Base-by-base conservation (phyloP, 228 moss, liverwort and hornwort species). In the Sphagnum magellanicum region DNA sequence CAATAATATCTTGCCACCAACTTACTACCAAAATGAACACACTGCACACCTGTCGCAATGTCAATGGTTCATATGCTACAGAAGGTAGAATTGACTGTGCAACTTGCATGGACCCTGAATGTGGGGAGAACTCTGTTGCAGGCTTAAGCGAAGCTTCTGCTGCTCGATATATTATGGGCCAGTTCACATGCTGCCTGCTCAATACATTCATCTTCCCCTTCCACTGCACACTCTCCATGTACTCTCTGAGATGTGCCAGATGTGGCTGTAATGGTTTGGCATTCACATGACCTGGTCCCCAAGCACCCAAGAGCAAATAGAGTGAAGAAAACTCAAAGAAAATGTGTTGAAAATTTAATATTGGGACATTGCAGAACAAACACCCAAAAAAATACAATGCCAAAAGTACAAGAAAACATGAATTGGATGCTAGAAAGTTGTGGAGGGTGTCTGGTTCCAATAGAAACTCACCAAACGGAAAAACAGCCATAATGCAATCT, bases 141-240 rank as follows among this genome's bases (percentile, higher is more conserved):
- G 62, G 80, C 80, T 87, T 93, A 15, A 78, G 76, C 63, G 90
- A 84, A 16, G 90, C 93, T 61, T 74, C 72, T 63, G 86, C 84
- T 73, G 89, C 88, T 72, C 78, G 72, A 65, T 90, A 87, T 57
- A 93, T 90, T 51, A 81, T 87, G 74, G 83, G 87, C 93, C 93
- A 93, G 50, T 74, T 71, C 70, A 90, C 77, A 76, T 93, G 93
- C 77, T 90, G 87, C 78, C 78, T 85, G 89, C 93, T 93, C 74
- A 93, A 61, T 63, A 70, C 52, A 68, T 83, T 93, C 66, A 79
- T 76, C 74, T 72, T 65, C 53, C 93, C 93, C 67, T 74, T 60
- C 83, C 90, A 93, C 51, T 51, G 65, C 52, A 89, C 74, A 62
- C 70, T 70, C 0, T 64, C 61, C 82, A 88, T 74, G n/a, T 57